phyloP scores from a whole-genome alignment of 768 basidiomycete genomes.

The Termitomyces sp. region DNA sequence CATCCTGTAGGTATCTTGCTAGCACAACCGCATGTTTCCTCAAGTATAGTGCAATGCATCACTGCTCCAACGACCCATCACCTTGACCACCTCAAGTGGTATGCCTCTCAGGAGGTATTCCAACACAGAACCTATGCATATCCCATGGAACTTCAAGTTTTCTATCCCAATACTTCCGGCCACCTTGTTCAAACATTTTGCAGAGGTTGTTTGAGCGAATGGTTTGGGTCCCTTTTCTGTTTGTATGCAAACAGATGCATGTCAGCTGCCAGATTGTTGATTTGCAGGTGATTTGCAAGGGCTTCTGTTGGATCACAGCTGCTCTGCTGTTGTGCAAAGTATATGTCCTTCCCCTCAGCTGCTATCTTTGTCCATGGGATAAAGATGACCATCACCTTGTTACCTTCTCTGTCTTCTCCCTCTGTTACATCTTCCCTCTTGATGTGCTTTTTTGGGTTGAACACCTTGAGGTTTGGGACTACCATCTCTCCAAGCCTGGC shows the following conservation, averaged over 20 bases:
- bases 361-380: too few relatives aligned
- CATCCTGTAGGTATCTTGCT: too few relatives aligned
- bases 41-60: too few relatives aligned
- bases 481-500: conserved; percentile 13
- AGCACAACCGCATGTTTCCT: too few relatives aligned
- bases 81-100: too few relatives aligned
- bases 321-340: conserved; percentile 13
- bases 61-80: too few relatives aligned
- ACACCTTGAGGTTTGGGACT: conserved; percentile 5
- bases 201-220: conserved; percentile 20
- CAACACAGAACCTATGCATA: conserved; percentile 21
- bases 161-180: not conserved
- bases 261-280: conserved; percentile 7
- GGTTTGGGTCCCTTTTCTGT: not conserved
- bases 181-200: conserved; percentile 4
- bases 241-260: conserved; percentile 10
- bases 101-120: conserved; percentile 23
- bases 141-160: conserved; percentile 22
- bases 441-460: conserved; percentile 16
- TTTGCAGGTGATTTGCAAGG: conserved; percentile 7
- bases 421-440: conserved; percentile 5
- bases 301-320: conserved; percentile 6
- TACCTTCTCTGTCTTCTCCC: too few relatives aligned
- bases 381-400: too few relatives aligned
- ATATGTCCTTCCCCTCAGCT: conserved; percentile 12